A percentile compares a stretch with the other conserved stretches of the same genome.
Evolutionary conservation across 1,139 yeast species (phyloP).

Genomic region (Lodderomyces parapsilosis): DNA sequence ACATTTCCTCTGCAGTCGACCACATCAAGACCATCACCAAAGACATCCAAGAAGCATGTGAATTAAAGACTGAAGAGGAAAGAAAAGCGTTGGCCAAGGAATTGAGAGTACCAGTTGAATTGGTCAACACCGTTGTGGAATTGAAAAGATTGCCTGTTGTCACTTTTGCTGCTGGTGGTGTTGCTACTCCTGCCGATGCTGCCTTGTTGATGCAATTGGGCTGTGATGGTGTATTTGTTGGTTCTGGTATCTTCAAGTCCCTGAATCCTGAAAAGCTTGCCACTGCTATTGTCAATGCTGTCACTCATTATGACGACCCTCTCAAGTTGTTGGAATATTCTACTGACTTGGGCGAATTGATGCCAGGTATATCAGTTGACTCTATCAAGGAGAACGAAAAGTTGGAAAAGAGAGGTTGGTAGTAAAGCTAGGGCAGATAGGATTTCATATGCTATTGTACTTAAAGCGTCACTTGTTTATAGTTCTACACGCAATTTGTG

Average conservation of each 20-base stretch:
- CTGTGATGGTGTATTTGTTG: conserved; percentile 90
- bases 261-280: conserved; percentile 76
- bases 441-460: not conserved
- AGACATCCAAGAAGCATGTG: conserved; percentile 51
- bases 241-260: conserved; percentile 84
- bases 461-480: not conserved
- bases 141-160: conserved; percentile 77
- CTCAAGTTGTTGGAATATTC: conserved; percentile 65
- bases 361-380: conserved; percentile 66
- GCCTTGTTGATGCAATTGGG: conserved; percentile 88
- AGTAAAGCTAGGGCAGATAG: conserved; percentile 9
- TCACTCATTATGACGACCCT: conserved; percentile 71
- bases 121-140: conserved; percentile 51
- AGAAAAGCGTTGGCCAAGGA: conserved; percentile 52
- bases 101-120: conserved; percentile 58
- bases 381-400: conserved; percentile 48
- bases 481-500: not conserved
- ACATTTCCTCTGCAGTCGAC: conserved; percentile 80
- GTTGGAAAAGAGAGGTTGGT: conserved; percentile 24
- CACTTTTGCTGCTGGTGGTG: conserved; percentile 89
- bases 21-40: conserved; percentile 63
- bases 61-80: conserved; percentile 43
- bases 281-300: conserved; percentile 77
- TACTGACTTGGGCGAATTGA: conserved; percentile 73
- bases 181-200: conserved; percentile 88